Evolutionary conservation across 495 filamentous ascomycete species (phyloP).

Genomic region (Hapsidospora chrysogenum): DNA sequence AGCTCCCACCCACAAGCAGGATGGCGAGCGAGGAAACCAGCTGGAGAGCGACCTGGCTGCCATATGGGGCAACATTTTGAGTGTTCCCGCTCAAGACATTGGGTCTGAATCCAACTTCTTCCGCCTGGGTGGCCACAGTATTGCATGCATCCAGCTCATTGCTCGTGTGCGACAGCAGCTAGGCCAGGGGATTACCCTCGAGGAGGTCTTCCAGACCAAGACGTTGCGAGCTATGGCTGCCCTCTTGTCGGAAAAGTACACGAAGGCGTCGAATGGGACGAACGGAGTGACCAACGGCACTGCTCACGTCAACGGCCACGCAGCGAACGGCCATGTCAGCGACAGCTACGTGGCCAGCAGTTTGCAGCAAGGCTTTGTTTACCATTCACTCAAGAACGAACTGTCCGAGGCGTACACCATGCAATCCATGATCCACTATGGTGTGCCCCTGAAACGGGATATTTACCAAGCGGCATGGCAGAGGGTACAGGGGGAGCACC

Average conservation of each 20-base stretch:
- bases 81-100: constrained; percentile 3
- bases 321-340: too few relatives aligned
- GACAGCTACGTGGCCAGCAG: not conserved
- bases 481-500: not conserved
- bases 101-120: constrained; percentile 16
- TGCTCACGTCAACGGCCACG: too few relatives aligned
- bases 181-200: constrained; percentile 4
- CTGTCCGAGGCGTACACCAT: not conserved
- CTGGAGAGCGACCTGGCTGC: constrained; percentile 1
- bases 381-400: not conserved
- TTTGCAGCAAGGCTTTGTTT: not conserved
- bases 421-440: not conserved
- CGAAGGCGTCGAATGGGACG: too few relatives aligned
- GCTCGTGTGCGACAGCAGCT: constrained; percentile 5
- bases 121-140: constrained; percentile 18
- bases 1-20: not conserved
- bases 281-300: too few relatives aligned
- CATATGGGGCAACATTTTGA: not conserved
- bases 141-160: constrained; percentile 14
- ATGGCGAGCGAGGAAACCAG: not conserved
- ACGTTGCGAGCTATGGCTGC: constrained; percentile 14
- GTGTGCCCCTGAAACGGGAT: not conserved
- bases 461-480: not conserved
- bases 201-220: constrained; percentile 12
- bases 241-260: too few relatives aligned